Evolutionary conservation across 2,329 filamentous ascomycete genomes (phyloP).

Genomic region (Fusarium brevicatenulatum): DNA sequence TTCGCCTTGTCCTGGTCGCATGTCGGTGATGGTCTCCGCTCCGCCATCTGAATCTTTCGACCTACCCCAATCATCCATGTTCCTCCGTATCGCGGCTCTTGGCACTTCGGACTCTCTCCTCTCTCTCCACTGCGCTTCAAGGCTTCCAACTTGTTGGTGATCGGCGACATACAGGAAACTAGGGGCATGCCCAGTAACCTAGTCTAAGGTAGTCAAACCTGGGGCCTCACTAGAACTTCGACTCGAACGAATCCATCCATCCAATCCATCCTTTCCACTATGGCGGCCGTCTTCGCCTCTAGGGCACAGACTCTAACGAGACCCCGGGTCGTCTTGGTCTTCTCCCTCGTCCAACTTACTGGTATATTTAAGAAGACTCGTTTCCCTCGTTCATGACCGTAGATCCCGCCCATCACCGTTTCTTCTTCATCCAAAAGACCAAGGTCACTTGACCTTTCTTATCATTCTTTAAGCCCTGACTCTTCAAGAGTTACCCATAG

Average conservation of each 20-base stretch:
- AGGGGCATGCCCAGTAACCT: neutral
- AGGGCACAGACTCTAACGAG: neutral
- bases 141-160: slow-evolving; percentile 19
- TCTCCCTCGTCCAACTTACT: slow-evolving; percentile 3
- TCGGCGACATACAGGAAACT: slow-evolving; percentile 25
- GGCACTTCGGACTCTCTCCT: slow-evolving; percentile 28
- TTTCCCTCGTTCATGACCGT: slow-evolving; percentile 9
- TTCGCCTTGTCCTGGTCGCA: slow-evolving; percentile 17
- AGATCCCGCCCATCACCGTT: slow-evolving; percentile 12
- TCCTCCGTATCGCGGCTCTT: slow-evolving; percentile 38
- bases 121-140: slow-evolving; percentile 25
- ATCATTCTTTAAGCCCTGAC: slow-evolving; percentile 21
- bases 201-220: slow-evolving; percentile 6
- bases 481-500: slow-evolving; percentile 1
- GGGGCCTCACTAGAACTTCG: slow-evolving; percentile 2
- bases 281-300: slow-evolving; percentile 4
- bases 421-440: slow-evolving; percentile 18
- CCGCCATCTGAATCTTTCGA: slow-evolving; percentile 25
- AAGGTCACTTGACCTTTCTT: slow-evolving; percentile 31
- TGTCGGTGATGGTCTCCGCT: slow-evolving; percentile 21
- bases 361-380: slow-evolving; percentile 37
- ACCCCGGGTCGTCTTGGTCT: slow-evolving; percentile 10
- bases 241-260: slow-evolving; percentile 7
- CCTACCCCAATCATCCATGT: slow-evolving; percentile 40
- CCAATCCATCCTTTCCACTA: slow-evolving; percentile 7